These are phyloP conservation scores for Ajuga reptans DNA, from an alignment of 305 asterid genomes.

Conservation along the genomic window DNA sequence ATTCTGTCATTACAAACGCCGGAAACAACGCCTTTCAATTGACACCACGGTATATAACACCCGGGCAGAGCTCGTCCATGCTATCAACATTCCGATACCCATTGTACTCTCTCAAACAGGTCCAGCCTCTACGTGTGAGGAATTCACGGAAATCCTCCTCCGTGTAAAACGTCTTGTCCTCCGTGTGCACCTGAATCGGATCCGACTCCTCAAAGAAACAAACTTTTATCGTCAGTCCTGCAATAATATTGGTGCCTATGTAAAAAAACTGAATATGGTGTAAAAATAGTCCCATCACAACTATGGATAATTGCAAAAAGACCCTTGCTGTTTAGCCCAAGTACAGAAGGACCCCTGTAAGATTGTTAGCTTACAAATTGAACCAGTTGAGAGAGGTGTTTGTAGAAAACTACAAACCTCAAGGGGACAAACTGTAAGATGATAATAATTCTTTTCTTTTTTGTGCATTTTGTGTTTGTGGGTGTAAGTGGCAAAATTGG, in stretches of 20 bases:
- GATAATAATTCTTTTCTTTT: no score
- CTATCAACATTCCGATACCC: constrained; percentile 53
- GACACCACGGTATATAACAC: constrained; percentile 56
- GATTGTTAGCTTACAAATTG: no score
- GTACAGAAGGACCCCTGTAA: no score
- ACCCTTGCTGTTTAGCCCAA: no score
- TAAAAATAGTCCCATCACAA: no score
- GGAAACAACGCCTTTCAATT: not conserved
- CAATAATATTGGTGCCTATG: not conserved
- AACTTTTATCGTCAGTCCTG: constrained; percentile 63
- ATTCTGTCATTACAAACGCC: not conserved
- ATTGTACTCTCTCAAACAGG: constrained; percentile 57
- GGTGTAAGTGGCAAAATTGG: no score
- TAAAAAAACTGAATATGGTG: not conserved
- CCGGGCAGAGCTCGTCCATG: constrained; percentile 68
- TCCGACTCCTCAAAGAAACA: constrained; percentile 55
- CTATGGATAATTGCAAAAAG: no score
- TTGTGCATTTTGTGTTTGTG: no score
- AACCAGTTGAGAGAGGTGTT: no score
- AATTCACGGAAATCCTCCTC: constrained; percentile 67
- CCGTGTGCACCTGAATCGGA: constrained; percentile 53
- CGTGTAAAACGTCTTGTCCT: constrained; percentile 61
- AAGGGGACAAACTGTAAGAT: no score
- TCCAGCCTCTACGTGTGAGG: constrained; percentile 60
- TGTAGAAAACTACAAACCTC: no score